phyloP scores from a whole-genome alignment of 1,284 basidiomycete genomes.

The Tilletia walkeri region DNA sequence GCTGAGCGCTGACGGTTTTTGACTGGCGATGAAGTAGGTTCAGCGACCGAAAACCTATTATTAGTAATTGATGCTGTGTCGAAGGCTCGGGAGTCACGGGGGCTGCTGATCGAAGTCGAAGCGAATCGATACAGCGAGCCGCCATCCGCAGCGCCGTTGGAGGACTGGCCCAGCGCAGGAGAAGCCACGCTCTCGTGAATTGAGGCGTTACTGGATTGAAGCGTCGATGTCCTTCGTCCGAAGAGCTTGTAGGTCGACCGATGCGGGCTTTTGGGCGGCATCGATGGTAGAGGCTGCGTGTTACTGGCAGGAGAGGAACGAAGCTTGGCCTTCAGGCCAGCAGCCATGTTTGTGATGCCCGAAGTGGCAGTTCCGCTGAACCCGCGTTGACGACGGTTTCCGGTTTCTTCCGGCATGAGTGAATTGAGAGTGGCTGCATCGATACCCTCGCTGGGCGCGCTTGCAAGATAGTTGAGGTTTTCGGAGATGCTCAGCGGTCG shows the following conservation, averaged over 20 bases:
- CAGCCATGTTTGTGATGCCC: neutral
- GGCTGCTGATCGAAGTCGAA: neutral
- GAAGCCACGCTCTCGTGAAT: neutral
- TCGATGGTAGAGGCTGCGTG: neutral
- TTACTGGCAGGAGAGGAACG: neutral
- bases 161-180: neutral
- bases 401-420: neutral
- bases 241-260: conserved; percentile 1
- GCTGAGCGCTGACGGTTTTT: neutral
- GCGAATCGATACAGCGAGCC: neutral
- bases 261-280: conserved; percentile 2
- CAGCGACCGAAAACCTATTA: neutral
- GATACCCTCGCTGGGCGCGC: neutral
- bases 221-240: neutral
- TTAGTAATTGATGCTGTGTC: neutral
- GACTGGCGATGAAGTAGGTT: neutral
- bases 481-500: conserved; percentile 4
- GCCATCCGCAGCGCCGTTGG: neutral
- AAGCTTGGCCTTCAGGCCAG: conserved; percentile 2
- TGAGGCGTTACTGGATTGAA: neutral
- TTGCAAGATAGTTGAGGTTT: neutral
- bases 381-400: neutral
- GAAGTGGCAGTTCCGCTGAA: neutral
- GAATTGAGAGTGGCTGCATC: conserved; percentile 3
- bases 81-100: neutral